Evolutionary conservation across 495 filamentous ascomycete species (phyloP), one percentile per base, ranked within the genome.

Genomic region (Neurospora intermedia): DNA sequence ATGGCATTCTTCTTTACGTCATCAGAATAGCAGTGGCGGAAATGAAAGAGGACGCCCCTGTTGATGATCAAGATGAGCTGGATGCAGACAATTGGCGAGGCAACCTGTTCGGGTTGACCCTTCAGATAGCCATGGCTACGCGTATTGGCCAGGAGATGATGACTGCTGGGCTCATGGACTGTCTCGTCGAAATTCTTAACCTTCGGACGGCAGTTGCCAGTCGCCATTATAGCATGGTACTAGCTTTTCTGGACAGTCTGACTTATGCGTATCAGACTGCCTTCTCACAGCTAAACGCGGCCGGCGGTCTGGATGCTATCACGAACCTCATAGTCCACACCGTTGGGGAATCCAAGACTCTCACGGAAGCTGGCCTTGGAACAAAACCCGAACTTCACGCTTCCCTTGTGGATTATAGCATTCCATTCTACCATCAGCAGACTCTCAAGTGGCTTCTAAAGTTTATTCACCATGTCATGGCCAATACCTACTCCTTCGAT

Each of bases 391-490:
- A 90, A 31, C 92, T 91, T 82, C 93, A 93, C 73, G 96, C 92
- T 40, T 88, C 91, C 41, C 84, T 91, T 27, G 91, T 94, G 20
- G 96, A 99, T 80, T 99, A 98, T 78, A 88, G 92, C 75, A 94
- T 98, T 72, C 93, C 94, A 0, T 97, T 91, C 79, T 92, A 93
- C 78, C 92, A 96, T 73, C 96, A 98, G 77, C 92, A 97, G 81
- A 93, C 92, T 9, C 85, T 98, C 18, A 94, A 95, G 74, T 94
- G 92, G 89, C 87, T 98, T 69, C 93, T 98, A 83, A 97, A 96
- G 79, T 97, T 98, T 78, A 92, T 97, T 76, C 93, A 96, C 76
- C 94, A 98, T 80, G 90, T 97, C 85, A 95, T 98, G 92, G 87
- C 91, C 11, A 91, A 94, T 80, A 90, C 88, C 43, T 85, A 81